Evolutionary conservation across 1,284 basidiomycete species (phyloP).

Genomic region (Flammula alnicola): DNA sequence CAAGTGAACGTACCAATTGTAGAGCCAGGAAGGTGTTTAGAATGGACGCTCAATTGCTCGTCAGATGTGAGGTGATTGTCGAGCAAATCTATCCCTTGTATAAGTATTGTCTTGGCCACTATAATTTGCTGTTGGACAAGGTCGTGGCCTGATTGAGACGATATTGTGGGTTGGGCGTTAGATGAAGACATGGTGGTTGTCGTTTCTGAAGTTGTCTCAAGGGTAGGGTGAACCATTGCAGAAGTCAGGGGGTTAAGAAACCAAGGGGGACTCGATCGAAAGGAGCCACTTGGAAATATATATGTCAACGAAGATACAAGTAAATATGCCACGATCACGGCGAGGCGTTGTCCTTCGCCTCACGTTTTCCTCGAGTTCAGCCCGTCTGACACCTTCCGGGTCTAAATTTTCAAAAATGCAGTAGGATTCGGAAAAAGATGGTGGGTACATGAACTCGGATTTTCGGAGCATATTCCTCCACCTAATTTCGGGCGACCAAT

Average conservation of each 20-base stretch:
- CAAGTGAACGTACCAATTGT: conserved; percentile 64
- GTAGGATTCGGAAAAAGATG: conserved; percentile 12
- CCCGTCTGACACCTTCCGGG: conserved; percentile 10
- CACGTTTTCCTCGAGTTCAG: conserved; percentile 19
- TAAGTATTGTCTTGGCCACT: conserved; percentile 67
- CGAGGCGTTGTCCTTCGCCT: conserved; percentile 28
- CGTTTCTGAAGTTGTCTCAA: conserved; percentile 17
- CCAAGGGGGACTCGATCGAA: conserved; percentile 28
- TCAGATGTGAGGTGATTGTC: conserved; percentile 66
- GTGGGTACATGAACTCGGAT: conserved; percentile 24
- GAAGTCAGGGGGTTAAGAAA: conserved; percentile 15
- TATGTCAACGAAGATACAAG: conserved; percentile 22
- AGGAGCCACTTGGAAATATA: conserved; percentile 24
- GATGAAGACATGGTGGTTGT: conserved; percentile 23
- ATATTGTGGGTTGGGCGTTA: conserved; percentile 8
- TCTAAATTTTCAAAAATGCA: neutral
- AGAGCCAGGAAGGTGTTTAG: conserved; percentile 76
- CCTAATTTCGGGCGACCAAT: conserved; percentile 80
- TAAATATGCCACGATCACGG: conserved; percentile 32
- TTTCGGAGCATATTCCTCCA: conserved; percentile 57
- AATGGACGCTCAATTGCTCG: conserved; percentile 67
- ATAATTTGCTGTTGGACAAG: conserved; percentile 51
- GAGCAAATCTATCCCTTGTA: conserved; percentile 73
- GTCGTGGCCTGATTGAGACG: conserved; percentile 20
- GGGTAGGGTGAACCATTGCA: conserved; percentile 26